Percentiles rank a stretch among this genome's conserved stretches.
Evolutionary conservation across 441 rosid genomes (phyloP).

Genomic region (Eutrema salsugineum): DNA sequence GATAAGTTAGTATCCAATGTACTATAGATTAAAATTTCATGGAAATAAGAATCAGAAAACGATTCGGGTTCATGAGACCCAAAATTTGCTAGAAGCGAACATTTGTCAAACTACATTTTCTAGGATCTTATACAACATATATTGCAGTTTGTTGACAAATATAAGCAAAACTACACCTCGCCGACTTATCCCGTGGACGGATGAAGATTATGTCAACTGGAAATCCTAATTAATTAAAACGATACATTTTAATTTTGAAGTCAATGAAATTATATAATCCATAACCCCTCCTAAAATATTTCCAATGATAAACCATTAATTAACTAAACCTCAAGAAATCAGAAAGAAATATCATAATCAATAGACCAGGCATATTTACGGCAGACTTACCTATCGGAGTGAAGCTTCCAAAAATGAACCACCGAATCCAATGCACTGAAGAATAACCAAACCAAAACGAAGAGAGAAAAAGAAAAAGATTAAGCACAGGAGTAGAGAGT

Average conservation of each 20-base stretch:
- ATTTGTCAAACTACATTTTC: background rate
- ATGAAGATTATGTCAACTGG: background rate
- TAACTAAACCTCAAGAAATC: background rate
- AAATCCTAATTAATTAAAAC: background rate
- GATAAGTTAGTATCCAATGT: background rate
- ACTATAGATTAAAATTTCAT: background rate
- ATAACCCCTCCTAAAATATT: background rate
- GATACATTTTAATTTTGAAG: background rate
- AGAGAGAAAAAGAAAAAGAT: constrained; percentile 13
- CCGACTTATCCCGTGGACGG: background rate
- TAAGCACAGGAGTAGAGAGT: background rate
- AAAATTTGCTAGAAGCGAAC: background rate
- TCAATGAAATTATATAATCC: background rate
- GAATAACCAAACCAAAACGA: constrained; percentile 17
- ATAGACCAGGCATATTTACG: background rate
- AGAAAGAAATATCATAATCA: background rate
- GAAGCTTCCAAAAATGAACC: constrained; percentile 85
- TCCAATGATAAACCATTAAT: background rate
- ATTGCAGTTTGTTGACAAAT: background rate
- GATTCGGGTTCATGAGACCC: background rate
- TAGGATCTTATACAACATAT: background rate
- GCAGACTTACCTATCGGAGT: constrained; percentile 58
- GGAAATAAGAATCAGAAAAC: background rate
- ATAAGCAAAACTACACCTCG: background rate
- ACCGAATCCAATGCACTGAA: constrained; percentile 85